Evolutionary conservation across 345 rosid species (phyloP).

Genomic region (Populus pruinosa): DNA sequence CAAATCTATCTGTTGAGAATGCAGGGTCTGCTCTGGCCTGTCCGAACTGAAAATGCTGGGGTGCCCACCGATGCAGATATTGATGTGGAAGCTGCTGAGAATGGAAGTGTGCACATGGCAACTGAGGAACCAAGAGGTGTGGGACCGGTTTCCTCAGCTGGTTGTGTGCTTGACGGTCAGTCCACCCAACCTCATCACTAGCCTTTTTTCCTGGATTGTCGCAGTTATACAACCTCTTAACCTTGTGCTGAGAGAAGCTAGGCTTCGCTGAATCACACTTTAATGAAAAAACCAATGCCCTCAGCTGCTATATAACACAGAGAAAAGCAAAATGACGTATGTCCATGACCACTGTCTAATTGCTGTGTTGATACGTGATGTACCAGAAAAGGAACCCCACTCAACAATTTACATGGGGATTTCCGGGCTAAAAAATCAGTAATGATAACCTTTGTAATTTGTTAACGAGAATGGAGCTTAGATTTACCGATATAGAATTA

Average conservation of each 20-base stretch:
- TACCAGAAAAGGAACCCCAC: not conserved
- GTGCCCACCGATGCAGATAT: conserved; percentile 22
- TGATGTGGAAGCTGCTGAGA: conserved; percentile 40
- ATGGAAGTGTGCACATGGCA: conserved; percentile 2
- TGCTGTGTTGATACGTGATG: not conserved
- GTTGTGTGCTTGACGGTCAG: not conserved
- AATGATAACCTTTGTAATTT: not conserved
- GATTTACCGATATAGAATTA: not conserved
- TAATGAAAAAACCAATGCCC: not conserved
- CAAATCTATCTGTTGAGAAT: conserved; percentile 72
- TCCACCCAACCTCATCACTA: conserved; percentile 5
- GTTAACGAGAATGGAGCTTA: not conserved
- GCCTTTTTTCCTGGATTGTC: not conserved
- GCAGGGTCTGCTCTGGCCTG: conserved; percentile 58
- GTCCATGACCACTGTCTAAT: not conserved
- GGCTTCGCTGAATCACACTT: not conserved
- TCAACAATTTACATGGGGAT: not conserved
- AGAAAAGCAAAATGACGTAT: not conserved
- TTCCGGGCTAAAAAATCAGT: not conserved
- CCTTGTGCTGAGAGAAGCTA: not conserved
- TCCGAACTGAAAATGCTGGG: conserved; percentile 46
- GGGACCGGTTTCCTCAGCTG: conserved; percentile 6
- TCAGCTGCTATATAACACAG: not conserved
- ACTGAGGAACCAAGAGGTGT: not conserved
- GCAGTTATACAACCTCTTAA: not conserved